Conservation (phyloP, 208 protist genomes). For the Trypanosoma brucei region DNA sequence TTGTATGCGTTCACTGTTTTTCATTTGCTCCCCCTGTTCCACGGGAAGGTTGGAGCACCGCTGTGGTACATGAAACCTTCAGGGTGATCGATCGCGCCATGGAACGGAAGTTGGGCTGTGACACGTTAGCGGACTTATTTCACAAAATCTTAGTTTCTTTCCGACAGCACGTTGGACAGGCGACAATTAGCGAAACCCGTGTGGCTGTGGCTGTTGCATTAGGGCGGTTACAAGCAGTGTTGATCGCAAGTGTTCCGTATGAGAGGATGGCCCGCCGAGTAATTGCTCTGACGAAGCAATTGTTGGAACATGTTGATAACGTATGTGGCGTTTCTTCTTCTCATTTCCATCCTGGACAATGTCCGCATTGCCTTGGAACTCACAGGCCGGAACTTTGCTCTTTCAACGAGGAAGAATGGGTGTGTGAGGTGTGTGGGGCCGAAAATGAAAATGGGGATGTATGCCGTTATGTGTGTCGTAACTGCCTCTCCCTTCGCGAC, state of each 20-base stretch:
- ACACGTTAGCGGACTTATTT: constrained; percentile 8
- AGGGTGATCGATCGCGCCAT: constrained; percentile 4
- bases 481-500: constrained; percentile 61
- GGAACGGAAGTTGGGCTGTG: not conserved
- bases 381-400: constrained; percentile 56
- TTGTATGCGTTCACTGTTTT: constrained; percentile 16
- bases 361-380: constrained; percentile 61
- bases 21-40: constrained; percentile 20
- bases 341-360: constrained; percentile 29
- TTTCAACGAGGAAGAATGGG: constrained; percentile 31
- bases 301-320: constrained; percentile 41
- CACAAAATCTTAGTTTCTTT: constrained; percentile 12
- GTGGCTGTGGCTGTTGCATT: constrained; percentile 3
- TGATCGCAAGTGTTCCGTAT: constrained; percentile 8
- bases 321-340: constrained; percentile 27
- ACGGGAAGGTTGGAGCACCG: constrained; percentile 25
- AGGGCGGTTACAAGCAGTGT: constrained; percentile 6
- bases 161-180: constrained; percentile 1
- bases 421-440: constrained; percentile 51
- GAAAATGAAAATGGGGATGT: constrained; percentile 59
- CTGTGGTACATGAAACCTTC: constrained; percentile 16
- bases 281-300: constrained; percentile 41
- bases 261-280: constrained; percentile 33
- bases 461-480: constrained; percentile 71
- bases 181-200: constrained; percentile 12